phyloP scores from a whole-genome alignment of 495 filamentous ascomycete species.

The Lindgomyces ingoldianus region DNA sequence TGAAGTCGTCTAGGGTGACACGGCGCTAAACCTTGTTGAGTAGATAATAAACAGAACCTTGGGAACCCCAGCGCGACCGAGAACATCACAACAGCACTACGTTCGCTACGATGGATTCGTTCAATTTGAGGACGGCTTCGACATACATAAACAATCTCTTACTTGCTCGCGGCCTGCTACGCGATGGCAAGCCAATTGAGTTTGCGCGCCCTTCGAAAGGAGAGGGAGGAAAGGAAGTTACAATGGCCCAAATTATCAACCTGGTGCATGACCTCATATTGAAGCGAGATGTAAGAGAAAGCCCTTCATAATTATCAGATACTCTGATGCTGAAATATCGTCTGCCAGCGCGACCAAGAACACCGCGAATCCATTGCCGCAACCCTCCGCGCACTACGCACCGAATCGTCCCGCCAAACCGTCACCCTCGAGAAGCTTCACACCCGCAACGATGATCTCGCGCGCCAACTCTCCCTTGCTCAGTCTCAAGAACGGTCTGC shows the following conservation, averaged over 20 bases:
- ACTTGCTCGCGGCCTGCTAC: conserved; percentile 81
- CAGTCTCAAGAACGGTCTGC: conserved; percentile 72
- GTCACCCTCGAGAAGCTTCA: conserved; percentile 56
- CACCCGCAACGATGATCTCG: conserved; percentile 68
- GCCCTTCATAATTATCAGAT: neutral
- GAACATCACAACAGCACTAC: neutral
- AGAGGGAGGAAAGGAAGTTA: conserved; percentile 63
- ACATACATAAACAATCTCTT: conserved; percentile 96
- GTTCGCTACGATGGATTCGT: conserved; percentile 62
- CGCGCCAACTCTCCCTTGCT: conserved; percentile 71
- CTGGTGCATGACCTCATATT: conserved; percentile 88
- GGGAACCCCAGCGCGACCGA: too few relatives aligned
- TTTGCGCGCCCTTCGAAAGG: conserved; percentile 74
- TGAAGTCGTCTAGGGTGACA: too few relatives aligned
- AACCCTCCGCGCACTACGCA: conserved; percentile 74
- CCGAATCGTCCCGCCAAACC: conserved; percentile 50
- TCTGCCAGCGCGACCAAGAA: conserved; percentile 75
- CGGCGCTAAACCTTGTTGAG: too few relatives aligned
- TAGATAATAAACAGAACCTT: too few relatives aligned
- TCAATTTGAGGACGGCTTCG: conserved; percentile 83
- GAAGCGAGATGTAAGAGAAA: conserved; percentile 72
- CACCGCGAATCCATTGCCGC: conserved; percentile 77
- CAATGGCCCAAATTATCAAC: conserved; percentile 85
- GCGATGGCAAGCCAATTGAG: conserved; percentile 80
- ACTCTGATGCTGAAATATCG: neutral